phyloP scores from a whole-genome alignment of 352 stramenopile genomes.

The Pythium myriotylum region DNA sequence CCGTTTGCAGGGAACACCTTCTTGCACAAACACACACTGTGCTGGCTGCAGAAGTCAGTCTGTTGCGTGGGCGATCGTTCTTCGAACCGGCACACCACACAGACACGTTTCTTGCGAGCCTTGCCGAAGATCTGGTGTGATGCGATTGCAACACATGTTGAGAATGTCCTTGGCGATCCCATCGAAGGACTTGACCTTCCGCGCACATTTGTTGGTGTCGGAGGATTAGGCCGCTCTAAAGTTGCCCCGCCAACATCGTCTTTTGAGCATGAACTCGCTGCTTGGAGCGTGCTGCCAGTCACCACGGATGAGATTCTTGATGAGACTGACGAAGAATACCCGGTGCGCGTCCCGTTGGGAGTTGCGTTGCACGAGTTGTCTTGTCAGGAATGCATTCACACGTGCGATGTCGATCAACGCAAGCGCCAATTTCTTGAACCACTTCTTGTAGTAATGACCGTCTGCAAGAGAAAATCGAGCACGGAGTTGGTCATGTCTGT shows the following conservation, averaged over 20 bases:
- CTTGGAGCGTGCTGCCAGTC: constrained; percentile 25
- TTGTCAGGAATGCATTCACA: constrained; percentile 29
- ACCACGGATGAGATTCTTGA: constrained; percentile 14
- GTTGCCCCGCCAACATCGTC: not conserved
- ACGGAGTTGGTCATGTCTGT: constrained; percentile 35
- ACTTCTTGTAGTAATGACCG: constrained; percentile 35
- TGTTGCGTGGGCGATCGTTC: not conserved
- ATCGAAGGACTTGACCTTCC: too few species aligned
- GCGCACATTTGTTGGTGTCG: not conserved
- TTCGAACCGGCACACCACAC: constrained; percentile 3
- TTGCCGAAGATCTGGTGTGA: not conserved
- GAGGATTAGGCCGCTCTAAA: too few species aligned
- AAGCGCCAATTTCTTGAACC: constrained; percentile 35
- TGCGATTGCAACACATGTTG: not conserved
- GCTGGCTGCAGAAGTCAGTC: not conserved
- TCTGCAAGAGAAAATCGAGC: constrained; percentile 28
- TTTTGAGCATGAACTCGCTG: not conserved
- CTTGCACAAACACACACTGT: not conserved
- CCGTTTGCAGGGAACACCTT: not conserved
- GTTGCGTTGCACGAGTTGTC: not conserved
- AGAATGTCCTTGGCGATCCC: too few species aligned
- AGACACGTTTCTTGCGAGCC: not conserved
- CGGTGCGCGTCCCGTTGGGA: constrained; percentile 19
- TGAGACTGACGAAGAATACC: constrained; percentile 21
- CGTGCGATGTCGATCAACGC: constrained; percentile 33